These are phyloP conservation scores for Trypanosoma congolense DNA, from an alignment of 208 protist genomes.

Conservation along the genomic window DNA sequence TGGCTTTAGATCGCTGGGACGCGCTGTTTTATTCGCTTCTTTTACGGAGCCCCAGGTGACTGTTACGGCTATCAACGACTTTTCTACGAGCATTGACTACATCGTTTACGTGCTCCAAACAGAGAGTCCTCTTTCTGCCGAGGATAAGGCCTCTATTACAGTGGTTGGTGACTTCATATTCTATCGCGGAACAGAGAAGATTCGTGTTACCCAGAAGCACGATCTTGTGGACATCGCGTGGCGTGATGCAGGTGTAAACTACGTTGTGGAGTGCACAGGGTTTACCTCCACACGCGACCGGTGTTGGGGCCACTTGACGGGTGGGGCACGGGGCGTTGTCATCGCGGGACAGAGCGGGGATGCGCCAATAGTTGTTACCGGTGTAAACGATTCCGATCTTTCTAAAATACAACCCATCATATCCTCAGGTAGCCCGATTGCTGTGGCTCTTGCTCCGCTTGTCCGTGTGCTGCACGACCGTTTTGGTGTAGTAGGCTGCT, in stretches of 20 bases:
- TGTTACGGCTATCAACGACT: conserved; percentile 93
- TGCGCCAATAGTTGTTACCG: conserved; percentile 92
- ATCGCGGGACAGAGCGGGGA: conserved; percentile 96
- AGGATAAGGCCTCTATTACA: conserved; percentile 44
- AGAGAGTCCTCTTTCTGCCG: conserved; percentile 69
- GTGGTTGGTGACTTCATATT: conserved; percentile 35
- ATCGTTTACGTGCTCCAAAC: conserved; percentile 92
- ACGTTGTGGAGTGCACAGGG: conserved; percentile 98
- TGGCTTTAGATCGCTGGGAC: conserved; percentile 95
- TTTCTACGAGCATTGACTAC: conserved; percentile 91
- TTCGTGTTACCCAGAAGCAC: conserved; percentile 40
- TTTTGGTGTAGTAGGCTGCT: conserved; percentile 91
- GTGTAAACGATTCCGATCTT: conserved; percentile 91
- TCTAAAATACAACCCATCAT: conserved; percentile 78
- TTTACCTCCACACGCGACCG: conserved; percentile 93
- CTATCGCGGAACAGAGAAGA: conserved; percentile 34
- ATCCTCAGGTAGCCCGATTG: conserved; percentile 97
- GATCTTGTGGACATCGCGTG: conserved; percentile 91
- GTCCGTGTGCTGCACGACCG: conserved; percentile 91
- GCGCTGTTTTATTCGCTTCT: conserved; percentile 88
- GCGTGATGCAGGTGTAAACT: conserved; percentile 79
- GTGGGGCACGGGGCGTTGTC: conserved; percentile 95
- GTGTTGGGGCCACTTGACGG: conserved; percentile 86
- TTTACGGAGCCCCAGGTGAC: conserved; percentile 51
- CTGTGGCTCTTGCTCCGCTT: conserved; percentile 97